A percentile compares a stretch with the other conserved stretches of the same genome.
Evolutionary conservation across 768 basidiomycete species (phyloP).

Genomic region (Coprinopsis cinerea): DNA sequence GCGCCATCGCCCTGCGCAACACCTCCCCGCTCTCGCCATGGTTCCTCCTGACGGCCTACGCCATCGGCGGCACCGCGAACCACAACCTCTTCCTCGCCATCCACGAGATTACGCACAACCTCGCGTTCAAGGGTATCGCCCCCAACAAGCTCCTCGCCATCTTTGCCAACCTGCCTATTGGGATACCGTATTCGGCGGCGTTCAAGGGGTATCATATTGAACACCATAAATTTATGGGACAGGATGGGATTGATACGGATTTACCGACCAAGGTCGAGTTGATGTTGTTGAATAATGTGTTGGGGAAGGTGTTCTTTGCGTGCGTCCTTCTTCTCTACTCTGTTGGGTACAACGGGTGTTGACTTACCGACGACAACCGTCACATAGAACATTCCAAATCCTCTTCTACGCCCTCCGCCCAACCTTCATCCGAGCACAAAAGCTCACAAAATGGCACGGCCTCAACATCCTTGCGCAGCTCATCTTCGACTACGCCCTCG

Average conservation of each 20-base stretch:
- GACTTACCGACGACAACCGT: not conserved
- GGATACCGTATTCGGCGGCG: constrained; percentile 88
- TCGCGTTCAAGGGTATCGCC: constrained; percentile 79
- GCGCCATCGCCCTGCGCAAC: constrained; percentile 62
- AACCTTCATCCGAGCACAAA: constrained; percentile 83
- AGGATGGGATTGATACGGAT: constrained; percentile 96
- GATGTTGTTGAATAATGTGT: constrained; percentile 84
- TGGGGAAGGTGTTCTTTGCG: constrained; percentile 98
- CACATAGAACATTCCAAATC: constrained; percentile 86
- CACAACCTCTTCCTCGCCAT: constrained; percentile 98
- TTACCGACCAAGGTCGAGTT: constrained; percentile 86
- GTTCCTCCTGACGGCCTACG: constrained; percentile 78
- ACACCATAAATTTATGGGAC: constrained; percentile 92
- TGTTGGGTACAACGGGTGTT: not conserved
- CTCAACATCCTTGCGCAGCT: constrained; percentile 71
- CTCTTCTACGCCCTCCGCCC: constrained; percentile 97
- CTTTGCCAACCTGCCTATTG: constrained; percentile 90
- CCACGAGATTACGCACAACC: constrained; percentile 97
- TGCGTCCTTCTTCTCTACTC: constrained; percentile 37
- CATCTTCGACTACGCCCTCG: constrained; percentile 64
- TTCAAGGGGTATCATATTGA: constrained; percentile 98
- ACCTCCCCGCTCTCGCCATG: constrained; percentile 60
- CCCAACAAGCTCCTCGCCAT: constrained; percentile 87
- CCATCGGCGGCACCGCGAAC: constrained; percentile 89
- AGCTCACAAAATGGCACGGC: constrained; percentile 76